Evolutionary conservation across 805 yeast species (phyloP).

Genomic region (Teunomyces tritomae): DNA sequence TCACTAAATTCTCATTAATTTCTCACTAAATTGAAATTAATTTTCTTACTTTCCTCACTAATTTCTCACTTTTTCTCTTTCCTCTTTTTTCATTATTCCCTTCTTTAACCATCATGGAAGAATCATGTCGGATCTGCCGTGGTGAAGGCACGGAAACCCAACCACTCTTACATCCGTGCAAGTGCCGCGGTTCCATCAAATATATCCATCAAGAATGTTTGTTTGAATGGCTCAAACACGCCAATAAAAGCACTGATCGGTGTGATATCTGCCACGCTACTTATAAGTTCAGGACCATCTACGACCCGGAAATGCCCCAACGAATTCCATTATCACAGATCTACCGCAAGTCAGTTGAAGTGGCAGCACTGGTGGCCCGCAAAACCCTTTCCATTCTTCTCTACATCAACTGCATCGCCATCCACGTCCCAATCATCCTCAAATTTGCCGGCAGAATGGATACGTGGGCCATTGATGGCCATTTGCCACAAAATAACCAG

Average conservation of each 20-base stretch:
- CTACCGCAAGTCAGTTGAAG: conserved; percentile 32
- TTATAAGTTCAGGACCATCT: conserved; percentile 65
- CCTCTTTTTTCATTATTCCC: background rate
- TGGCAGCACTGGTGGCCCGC: conserved; percentile 11
- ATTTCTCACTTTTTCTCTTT: background rate
- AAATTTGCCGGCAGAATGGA: conserved; percentile 51
- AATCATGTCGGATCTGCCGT: conserved; percentile 87
- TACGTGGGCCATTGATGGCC: conserved; percentile 57
- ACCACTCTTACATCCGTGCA: conserved; percentile 89
- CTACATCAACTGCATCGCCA: conserved; percentile 39
- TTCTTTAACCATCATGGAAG: conserved; percentile 16
- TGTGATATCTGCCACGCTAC: conserved; percentile 89
- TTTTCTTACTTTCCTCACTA: background rate
- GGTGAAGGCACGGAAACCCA: conserved; percentile 79
- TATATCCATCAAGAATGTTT: conserved; percentile 92
- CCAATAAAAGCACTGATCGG: conserved; percentile 52
- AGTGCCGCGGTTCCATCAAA: conserved; percentile 89
- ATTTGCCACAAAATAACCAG: conserved; percentile 41
- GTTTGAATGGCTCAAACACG: conserved; percentile 78
- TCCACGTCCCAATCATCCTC: conserved; percentile 61
- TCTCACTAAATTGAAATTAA: no score
- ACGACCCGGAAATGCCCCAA: conserved; percentile 62
- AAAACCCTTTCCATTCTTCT: conserved; percentile 26
- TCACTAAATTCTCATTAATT: background rate
- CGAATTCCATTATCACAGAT: conserved; percentile 56